Evolutionary conservation across 2,329 filamentous ascomycete genomes (phyloP).

Genomic region (Phyllosticta capitalensis): DNA sequence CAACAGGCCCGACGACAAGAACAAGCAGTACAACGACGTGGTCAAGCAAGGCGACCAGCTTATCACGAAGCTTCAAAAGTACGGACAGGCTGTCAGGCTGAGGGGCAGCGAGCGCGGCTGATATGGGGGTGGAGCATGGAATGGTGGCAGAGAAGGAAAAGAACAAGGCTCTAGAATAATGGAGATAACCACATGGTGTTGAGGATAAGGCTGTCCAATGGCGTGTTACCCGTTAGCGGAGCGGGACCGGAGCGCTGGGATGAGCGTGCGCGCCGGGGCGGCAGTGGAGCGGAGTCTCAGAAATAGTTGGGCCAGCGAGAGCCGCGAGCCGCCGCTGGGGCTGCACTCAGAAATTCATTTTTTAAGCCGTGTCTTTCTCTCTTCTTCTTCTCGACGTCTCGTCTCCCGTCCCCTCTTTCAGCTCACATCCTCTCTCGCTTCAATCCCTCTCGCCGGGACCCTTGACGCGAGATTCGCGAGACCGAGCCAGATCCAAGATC

Average conservation of each 20-base stretch:
- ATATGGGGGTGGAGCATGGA: neutral
- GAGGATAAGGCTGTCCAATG: neutral
- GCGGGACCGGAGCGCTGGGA: neutral
- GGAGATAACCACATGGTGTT: neutral
- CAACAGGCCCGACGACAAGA: constrained; percentile 96
- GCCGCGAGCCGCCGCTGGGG: neutral
- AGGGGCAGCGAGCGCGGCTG: constrained; percentile 87
- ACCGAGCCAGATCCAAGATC: neutral
- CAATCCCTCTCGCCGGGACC: neutral
- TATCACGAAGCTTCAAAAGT: constrained; percentile 98
- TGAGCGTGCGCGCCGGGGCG: neutral
- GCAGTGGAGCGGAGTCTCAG: neutral
- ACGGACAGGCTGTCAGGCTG: constrained; percentile 89
- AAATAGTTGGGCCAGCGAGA: neutral
- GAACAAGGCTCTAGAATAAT: constrained; percentile 2
- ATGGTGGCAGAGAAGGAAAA: neutral
- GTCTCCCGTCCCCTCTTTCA: neutral
- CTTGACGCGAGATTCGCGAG: neutral
- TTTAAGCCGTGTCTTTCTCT: neutral
- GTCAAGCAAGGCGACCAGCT: constrained; percentile 96
- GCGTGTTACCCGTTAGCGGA: neutral
- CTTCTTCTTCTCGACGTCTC: neutral
- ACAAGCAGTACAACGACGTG: constrained; percentile 98
- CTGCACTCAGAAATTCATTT: neutral
- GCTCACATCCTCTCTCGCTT: neutral